Conservation (phyloP, 129 eudicot species). For the Arctium minus region DNA sequence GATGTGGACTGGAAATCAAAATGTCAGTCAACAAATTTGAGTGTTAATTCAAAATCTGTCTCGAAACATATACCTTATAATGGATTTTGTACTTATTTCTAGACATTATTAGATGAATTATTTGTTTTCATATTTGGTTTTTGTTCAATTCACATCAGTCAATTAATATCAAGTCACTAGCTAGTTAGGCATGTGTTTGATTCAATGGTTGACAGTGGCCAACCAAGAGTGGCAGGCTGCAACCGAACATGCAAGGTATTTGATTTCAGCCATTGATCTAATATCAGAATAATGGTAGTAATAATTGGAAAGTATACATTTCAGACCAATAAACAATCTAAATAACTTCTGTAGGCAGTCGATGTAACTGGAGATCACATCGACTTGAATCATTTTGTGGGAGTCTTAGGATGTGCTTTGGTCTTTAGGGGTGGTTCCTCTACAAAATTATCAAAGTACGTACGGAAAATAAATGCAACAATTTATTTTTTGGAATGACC, state of each 20-base stretch:
- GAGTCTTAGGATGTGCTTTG: neutral
- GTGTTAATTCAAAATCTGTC: neutral
- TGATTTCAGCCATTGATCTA: conserved; percentile 32
- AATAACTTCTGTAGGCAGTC: conserved; percentile 4
- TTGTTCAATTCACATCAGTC: conserved; percentile 30
- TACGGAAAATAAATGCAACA: neutral
- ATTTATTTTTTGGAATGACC: neutral
- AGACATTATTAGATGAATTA: conserved; percentile 8
- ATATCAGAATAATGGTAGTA: conserved; percentile 23
- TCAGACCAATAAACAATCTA: neutral
- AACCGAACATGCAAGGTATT: conserved; percentile 33
- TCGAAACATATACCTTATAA: conserved; percentile 7
- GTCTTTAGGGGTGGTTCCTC: neutral
- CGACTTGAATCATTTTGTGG: neutral
- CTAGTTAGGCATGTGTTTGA: conserved; percentile 21
- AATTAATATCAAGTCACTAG: conserved; percentile 25
- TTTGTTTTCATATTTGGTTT: conserved; percentile 16
- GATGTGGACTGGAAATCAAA: neutral
- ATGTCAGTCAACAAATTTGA: neutral
- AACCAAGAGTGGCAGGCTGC: conserved; percentile 33
- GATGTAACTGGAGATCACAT: neutral
- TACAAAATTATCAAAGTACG: neutral
- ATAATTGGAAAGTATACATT: neutral
- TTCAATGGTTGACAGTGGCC: conserved; percentile 38
- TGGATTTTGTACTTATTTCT: neutral